Evolutionary conservation across 2,329 filamentous ascomycete species (phyloP).

Genomic region (Ceratocystis huliohia): DNA sequence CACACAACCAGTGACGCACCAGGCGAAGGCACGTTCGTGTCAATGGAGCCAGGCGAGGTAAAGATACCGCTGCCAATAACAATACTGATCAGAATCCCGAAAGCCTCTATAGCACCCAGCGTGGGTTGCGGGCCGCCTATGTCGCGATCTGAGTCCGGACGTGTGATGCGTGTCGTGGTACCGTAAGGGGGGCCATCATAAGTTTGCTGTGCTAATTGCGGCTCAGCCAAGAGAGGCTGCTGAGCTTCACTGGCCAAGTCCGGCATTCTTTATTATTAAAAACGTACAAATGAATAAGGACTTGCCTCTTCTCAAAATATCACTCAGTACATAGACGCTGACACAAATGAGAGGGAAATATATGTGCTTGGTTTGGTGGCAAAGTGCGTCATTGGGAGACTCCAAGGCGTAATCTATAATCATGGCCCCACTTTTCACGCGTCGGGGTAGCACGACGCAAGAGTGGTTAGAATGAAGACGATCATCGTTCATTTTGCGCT

Average conservation of each 20-base stretch:
- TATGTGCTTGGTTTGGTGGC: neutral
- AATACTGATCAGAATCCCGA: conserved; percentile 49
- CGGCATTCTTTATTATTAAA: neutral
- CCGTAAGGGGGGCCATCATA: neutral
- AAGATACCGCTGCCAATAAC: conserved; percentile 55
- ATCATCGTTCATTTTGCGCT: neutral
- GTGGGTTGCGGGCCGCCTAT: conserved; percentile 26
- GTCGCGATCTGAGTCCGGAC: neutral
- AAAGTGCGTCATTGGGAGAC: neutral
- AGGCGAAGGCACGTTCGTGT: conserved; percentile 50
- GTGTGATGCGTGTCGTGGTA: neutral
- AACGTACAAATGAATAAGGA: neutral
- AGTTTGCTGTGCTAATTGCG: neutral
- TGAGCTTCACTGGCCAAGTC: neutral
- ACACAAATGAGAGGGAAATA: neutral
- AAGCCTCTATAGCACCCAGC: conserved; percentile 38
- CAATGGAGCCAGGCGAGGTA: conserved; percentile 50
- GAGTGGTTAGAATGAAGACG: neutral
- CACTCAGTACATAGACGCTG: neutral
- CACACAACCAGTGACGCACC: conserved; percentile 46
- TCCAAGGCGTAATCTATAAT: conserved; percentile 12
- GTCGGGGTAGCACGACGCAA: neutral
- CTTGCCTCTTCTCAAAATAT: neutral
- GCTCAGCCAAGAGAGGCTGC: neutral
- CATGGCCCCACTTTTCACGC: neutral